phyloP scores from a whole-genome alignment of 345 rosid species.

The Eucalyptus sideroxylon region DNA sequence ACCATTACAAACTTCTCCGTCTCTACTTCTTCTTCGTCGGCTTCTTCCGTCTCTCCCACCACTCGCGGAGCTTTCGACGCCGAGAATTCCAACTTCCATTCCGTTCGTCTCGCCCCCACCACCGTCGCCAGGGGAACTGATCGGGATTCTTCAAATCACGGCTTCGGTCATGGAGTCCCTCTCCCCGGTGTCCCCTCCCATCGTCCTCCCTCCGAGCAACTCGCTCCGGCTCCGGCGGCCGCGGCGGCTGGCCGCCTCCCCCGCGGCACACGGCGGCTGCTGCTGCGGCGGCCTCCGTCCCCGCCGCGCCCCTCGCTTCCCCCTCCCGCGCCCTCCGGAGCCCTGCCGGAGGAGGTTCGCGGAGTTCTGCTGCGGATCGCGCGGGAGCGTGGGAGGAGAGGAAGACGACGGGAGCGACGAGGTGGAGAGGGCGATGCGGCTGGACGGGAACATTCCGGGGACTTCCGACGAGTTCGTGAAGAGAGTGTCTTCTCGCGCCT shows the following conservation, averaged over 20 bases:
- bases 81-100: background rate
- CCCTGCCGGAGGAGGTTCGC: conserved; percentile 5
- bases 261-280: background rate
- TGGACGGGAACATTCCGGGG: conserved; percentile 91
- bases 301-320: conserved; percentile 10
- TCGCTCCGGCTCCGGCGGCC: conserved; percentile 13
- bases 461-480: conserved; percentile 73
- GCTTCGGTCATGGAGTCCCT: conserved; percentile 54
- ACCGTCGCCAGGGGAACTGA: background rate
- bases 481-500: conserved; percentile 92
- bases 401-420: conserved; percentile 37
- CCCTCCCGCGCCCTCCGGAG: background rate
- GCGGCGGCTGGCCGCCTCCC: conserved; percentile 11
- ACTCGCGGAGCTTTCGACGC: conserved; percentile 4
- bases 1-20: background rate
- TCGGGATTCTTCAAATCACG: background rate
- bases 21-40: background rate
- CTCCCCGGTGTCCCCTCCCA: conserved; percentile 56
- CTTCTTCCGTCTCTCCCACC: background rate
- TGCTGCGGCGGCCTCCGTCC: background rate
- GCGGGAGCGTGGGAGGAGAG: conserved; percentile 13
- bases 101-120: background rate
- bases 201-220: conserved; percentile 55
- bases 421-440: conserved; percentile 73
- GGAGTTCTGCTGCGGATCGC: conserved; percentile 23